Base-by-base conservation (phyloP, 495 filamentous ascomycete genomes). In the Cercophora scortea region DNA sequence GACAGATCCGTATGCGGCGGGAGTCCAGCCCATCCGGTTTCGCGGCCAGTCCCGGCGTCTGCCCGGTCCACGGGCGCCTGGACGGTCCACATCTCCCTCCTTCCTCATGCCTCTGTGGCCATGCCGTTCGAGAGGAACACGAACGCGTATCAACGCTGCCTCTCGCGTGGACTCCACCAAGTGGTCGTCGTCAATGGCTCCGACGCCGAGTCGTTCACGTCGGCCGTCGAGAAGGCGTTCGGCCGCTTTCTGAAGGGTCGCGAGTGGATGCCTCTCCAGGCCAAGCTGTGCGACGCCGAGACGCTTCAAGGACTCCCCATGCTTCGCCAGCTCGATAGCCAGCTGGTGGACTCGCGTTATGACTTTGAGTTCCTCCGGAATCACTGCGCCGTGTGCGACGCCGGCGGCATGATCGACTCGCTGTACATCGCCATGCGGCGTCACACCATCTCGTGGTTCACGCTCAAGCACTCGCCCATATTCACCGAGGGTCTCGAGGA, bases 121-220 rank as follows among this genome's bases (percentile, higher is more conserved):
- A 78, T 81, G 59, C 78, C 78, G 8, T 81, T 81, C 62, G 78
- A 81, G 67, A 75, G 78, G 62, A 76, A 79, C 53, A 81, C 78
- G 36, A 74, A 70, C 45, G 77, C 76, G 6, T 81, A 81, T 62
- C 78, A 79, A 58, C 69, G 78, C 19, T 81, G 78, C 50, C 64
- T 80, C 13, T 79, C 78, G 33, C 74, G 78, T 16, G 78, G 77
- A 15, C 71, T 78, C 45, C 78, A 79, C 62, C 77, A 69, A 52
- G 68, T 78, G 60, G 68, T 79, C 19, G 75, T 70, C 18, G 65
- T 80, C 16, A 64, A 67, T 36, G 76, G 73, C 19, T 67, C 67
- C 32, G 72, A 75, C 56, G 70, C 69, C 49, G 57, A 65, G 42
- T 76, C 76, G 35, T 78, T 80, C 62, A 61, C 40, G 19, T 62